phyloP scores from a whole-genome alignment of 441 rosid species.

The Lepidium campestre region DNA sequence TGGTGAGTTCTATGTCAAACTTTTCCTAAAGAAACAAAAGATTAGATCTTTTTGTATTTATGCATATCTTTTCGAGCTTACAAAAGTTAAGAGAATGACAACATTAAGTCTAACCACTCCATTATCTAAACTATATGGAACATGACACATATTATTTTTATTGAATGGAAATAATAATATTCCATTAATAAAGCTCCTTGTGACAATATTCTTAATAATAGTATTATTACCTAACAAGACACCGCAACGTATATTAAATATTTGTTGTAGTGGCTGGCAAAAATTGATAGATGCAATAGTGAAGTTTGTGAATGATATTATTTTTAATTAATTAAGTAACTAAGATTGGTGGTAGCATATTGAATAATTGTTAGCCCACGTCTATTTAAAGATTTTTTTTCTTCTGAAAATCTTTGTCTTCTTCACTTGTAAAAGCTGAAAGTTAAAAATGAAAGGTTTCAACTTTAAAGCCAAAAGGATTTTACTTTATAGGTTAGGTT shows the following conservation, averaged over 20 bases:
- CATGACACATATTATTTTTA: constrained; percentile 15
- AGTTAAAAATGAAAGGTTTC: not conserved
- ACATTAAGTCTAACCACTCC: constrained; percentile 22
- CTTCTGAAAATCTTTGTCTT: not conserved
- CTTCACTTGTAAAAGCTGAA: not conserved
- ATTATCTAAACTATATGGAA: constrained; percentile 22
- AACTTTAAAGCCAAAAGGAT: not conserved
- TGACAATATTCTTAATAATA: constrained; percentile 19
- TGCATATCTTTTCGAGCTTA: not conserved
- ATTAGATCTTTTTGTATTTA: not conserved
- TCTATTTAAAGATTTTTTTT: not conserved
- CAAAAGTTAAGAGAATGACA: constrained; percentile 13
- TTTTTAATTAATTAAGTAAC: not conserved
- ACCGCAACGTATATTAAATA: constrained; percentile 19
- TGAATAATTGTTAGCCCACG: constrained; percentile 3
- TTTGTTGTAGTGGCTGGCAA: constrained; percentile 12
- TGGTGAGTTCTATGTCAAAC: not conserved
- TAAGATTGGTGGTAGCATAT: constrained; percentile 15
- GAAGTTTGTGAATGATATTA: not conserved
- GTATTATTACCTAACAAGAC: constrained; percentile 8
- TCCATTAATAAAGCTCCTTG: constrained; percentile 11
- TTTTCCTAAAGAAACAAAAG: not conserved
- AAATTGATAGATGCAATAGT: constrained; percentile 8
- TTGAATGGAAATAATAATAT: constrained; percentile 3
- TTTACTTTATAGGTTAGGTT: not conserved